Percentiles rank a stretch among this genome's conserved stretches.
Evolutionary conservation across 2,329 filamentous ascomycete species (phyloP).

Genomic region (Pseudopithomyces maydicus): DNA sequence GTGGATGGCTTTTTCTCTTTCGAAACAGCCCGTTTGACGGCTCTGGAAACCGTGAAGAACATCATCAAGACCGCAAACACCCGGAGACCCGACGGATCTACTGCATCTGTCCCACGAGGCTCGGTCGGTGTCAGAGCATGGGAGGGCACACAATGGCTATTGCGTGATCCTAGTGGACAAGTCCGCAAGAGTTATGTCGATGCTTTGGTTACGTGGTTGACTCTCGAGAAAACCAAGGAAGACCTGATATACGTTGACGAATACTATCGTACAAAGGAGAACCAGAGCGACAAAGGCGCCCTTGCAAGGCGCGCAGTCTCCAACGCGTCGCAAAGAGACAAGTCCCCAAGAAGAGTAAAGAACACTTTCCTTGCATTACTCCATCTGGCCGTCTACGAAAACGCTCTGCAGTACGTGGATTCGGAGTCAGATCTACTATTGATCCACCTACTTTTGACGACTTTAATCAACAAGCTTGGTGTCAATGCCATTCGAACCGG

Average conservation of each 20-base stretch:
- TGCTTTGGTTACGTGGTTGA: constrained; percentile 81
- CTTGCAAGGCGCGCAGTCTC: constrained; percentile 69
- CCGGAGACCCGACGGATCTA: constrained; percentile 46
- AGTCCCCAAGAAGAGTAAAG: constrained; percentile 57
- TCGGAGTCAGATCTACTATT: constrained; percentile 77
- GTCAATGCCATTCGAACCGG: constrained; percentile 81
- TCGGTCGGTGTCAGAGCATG: constrained; percentile 81
- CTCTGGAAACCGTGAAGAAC: constrained; percentile 78
- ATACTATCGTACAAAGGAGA: constrained; percentile 43
- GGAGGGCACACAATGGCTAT: constrained; percentile 95
- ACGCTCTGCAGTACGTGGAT: constrained; percentile 66
- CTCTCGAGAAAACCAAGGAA: constrained; percentile 72
- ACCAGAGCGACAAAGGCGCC: constrained; percentile 50
- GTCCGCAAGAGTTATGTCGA: constrained; percentile 87
- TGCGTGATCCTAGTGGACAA: constrained; percentile 76
- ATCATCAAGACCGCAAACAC: constrained; percentile 81
- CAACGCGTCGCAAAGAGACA: constrained; percentile 67
- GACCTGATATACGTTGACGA: constrained; percentile 69
- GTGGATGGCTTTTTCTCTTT: constrained; percentile 67
- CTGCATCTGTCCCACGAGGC: constrained; percentile 69
- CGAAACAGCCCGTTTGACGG: constrained; percentile 64
- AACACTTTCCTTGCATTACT: constrained; percentile 81
- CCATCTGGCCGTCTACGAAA: constrained; percentile 89
- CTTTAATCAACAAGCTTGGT: constrained; percentile 76
- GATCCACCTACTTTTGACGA: constrained; percentile 76